phyloP scores from a whole-genome alignment of 495 filamentous ascomycete genomes.

The Wilcoxina mikolae region DNA sequence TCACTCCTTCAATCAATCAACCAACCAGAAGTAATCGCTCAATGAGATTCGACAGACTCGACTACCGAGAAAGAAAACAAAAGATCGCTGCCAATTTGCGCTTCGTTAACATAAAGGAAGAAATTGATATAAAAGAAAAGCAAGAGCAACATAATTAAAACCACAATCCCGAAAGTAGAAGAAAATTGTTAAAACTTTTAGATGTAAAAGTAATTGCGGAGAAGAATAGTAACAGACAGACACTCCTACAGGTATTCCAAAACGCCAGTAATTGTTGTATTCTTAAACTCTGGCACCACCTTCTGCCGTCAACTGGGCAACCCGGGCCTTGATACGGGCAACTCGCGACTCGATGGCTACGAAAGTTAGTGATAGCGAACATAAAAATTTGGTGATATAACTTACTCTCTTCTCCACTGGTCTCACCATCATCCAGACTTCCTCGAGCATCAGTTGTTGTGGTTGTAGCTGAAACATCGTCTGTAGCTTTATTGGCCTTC shows the following conservation, averaged over 20 bases:
- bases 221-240: not conserved
- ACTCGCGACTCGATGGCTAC: conserved; percentile 88
- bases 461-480: conserved; percentile 8
- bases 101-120: too few relatives aligned
- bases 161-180: not conserved
- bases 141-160: not conserved
- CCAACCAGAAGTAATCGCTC: too few relatives aligned
- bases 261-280: not conserved
- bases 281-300: not conserved
- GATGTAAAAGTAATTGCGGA: not conserved
- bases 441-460: conserved; percentile 32
- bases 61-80: too few relatives aligned
- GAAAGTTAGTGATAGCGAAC: conserved; percentile 5
- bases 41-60: too few relatives aligned
- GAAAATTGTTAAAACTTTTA: not conserved
- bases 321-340: conserved; percentile 91
- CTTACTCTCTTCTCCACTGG: conserved; percentile 93
- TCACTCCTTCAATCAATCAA: too few relatives aligned
- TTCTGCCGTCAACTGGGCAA: conserved; percentile 84
- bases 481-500: conserved; percentile 19
- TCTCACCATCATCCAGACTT: conserved; percentile 58
- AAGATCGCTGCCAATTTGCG: too few relatives aligned
- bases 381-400: conserved; percentile 20
- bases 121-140: not conserved
- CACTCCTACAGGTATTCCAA: not conserved